phyloP scores from a whole-genome alignment of 345 rosid genomes.

The Eucalyptus guilfoylei region DNA sequence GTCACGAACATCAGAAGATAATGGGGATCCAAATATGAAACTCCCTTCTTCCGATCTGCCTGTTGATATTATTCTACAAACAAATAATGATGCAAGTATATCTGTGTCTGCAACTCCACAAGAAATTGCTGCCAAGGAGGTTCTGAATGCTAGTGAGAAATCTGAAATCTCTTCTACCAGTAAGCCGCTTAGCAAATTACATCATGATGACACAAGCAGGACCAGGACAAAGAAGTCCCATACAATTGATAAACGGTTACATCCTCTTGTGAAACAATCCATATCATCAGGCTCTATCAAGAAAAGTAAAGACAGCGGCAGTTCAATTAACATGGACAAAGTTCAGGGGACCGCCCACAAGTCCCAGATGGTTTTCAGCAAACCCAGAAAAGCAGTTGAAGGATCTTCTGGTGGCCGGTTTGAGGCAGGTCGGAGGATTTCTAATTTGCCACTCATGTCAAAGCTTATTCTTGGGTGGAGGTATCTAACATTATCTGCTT shows the following conservation, averaged over 20 bases:
- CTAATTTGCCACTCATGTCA: neutral
- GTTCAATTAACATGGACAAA: conserved; percentile 32
- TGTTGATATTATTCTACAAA: conserved; percentile 6
- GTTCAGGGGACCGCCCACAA: conserved; percentile 34
- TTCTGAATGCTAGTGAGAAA: neutral
- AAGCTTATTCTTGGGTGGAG: neutral
- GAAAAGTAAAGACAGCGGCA: conserved; percentile 36
- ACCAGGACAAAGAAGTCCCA: conserved; percentile 28
- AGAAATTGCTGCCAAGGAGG: conserved; percentile 23
- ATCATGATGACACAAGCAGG: conserved; percentile 16
- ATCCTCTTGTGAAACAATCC: conserved; percentile 46
- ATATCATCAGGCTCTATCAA: conserved; percentile 30
- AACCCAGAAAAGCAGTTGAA: conserved; percentile 49
- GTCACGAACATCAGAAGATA: conserved; percentile 8
- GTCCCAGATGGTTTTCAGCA: conserved; percentile 32
- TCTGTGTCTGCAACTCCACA: conserved; percentile 16
- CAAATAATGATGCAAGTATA: conserved; percentile 9
- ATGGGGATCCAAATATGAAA: conserved; percentile 11
- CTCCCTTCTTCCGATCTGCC: conserved; percentile 13
- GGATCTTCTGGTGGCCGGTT: conserved; percentile 56
- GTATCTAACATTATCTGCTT: neutral
- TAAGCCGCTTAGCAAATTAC: conserved; percentile 11
- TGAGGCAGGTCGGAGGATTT: conserved; percentile 60
- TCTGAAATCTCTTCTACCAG: conserved; percentile 11
- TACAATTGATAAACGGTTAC: conserved; percentile 36